Evolutionary conservation across 805 yeast species (phyloP), one percentile per base, ranked within the genome.

Genomic region (Yarrowia sp.): DNA sequence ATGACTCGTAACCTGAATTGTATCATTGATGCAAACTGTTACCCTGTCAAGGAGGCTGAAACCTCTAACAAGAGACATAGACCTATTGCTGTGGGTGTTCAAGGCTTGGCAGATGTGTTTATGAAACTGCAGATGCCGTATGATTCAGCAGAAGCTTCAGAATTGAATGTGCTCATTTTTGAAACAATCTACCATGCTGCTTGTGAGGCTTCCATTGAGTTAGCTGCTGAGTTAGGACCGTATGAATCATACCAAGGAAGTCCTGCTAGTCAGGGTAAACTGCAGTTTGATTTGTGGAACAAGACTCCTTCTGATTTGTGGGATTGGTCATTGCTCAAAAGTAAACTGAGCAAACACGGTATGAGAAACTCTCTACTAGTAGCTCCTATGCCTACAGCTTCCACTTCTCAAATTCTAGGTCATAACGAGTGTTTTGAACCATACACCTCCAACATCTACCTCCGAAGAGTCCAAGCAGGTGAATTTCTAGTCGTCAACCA

Each of bases 331-430:
- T 66, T 73, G 1, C 75, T 92, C 69, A 89, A 87, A 71, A 75
- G 73, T 5, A 76, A 82, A 18, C 81, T 92, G 63, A 74, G 76
- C 47, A 73, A 75, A 44, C 76, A 83, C 70, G 98, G 98, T 33
- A 72, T 92, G 22, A 78, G 97, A 71, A 92, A 92, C 77, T 92
- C 98, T 5, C 77, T 92, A 58, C 75, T 92, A 15, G 89, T 92
- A 38, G 98, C 96, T 1, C 92, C 96, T 62, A 92, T 92, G 98
- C 98, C 98, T 44, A 92, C 98, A 14, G 98, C 98, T 1, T 90
- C 97, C 0, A 92, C 98, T 0, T 92, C 98, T 1, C 97, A 92
- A 77, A 92, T 92, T 47, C 79, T 92, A 64, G 98, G 98, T 15
- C 90, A 83, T 79, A 90, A 86, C 67, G 98, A 92, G 77, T 92